phyloP scores from a whole-genome alignment of 352 stramenopile genomes.

The Stephanocyclus meneghinianus region DNA sequence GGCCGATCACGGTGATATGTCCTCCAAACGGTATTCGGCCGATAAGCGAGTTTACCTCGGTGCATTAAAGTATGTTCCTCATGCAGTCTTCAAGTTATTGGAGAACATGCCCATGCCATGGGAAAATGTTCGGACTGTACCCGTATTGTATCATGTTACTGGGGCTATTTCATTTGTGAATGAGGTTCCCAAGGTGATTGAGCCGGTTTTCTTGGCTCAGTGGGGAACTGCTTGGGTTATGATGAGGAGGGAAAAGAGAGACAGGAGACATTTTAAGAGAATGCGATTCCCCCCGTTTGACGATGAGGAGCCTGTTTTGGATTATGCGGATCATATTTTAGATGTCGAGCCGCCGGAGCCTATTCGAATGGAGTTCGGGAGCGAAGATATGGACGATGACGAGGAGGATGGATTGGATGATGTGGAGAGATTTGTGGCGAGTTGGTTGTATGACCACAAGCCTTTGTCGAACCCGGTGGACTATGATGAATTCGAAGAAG shows the following conservation, averaged over 20 bases:
- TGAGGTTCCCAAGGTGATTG: constrained; percentile 98
- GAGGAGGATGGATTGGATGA: constrained; percentile 81
- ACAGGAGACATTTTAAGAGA: constrained; percentile 98
- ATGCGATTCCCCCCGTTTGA: constrained; percentile 99
- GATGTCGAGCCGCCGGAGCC: constrained; percentile 96
- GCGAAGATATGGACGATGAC: constrained; percentile 83
- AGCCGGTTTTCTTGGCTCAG: constrained; percentile 99
- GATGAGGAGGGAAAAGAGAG: constrained; percentile 99
- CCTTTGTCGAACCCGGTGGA: constrained; percentile 69
- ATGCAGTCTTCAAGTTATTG: constrained; percentile 98
- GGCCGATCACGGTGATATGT: constrained; percentile 99
- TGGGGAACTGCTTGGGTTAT: constrained; percentile 99
- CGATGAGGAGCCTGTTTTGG: constrained; percentile 93
- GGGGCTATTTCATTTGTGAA: constrained; percentile 99
- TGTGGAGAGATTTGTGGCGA: constrained; percentile 86
- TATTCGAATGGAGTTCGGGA: constrained; percentile 92
- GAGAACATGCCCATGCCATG: constrained; percentile 99
- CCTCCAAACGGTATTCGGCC: constrained; percentile 97
- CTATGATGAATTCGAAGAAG: constrained; percentile 60
- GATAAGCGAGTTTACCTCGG: constrained; percentile 99
- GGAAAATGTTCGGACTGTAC: constrained; percentile 98
- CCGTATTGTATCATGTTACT: constrained; percentile 99
- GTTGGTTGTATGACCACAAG: constrained; percentile 99
- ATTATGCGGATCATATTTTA: constrained; percentile 87
- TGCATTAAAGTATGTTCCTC: constrained; percentile 99